phyloP scores from a whole-genome alignment of 176 grass and related monocot genomes.

The Tillandsia fasciculata region DNA sequence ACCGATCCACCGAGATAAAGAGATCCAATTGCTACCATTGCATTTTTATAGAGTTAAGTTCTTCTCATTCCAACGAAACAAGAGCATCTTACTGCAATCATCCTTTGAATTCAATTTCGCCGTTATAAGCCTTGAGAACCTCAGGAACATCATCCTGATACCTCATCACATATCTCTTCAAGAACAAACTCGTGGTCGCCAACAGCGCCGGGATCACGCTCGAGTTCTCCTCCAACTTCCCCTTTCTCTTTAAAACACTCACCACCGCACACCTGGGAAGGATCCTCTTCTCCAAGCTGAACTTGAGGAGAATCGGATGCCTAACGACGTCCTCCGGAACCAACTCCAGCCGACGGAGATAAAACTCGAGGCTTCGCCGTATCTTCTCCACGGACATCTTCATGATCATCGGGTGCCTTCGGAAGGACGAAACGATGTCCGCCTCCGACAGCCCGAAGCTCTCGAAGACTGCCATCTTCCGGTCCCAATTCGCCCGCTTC shows the following conservation, averaged over 20 bases:
- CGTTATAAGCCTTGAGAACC: constrained; percentile 33
- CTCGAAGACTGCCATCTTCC: constrained; percentile 22
- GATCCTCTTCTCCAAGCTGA: constrained; percentile 39
- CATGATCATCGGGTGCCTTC: constrained; percentile 16
- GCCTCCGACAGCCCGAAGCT: constrained; percentile 26
- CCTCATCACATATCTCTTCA: neutral
- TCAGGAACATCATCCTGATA: constrained; percentile 31
- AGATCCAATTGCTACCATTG: no score
- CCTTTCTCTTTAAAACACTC: constrained; percentile 31
- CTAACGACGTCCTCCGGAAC: constrained; percentile 7
- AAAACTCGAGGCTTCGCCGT: constrained; percentile 20
- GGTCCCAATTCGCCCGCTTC: constrained; percentile 23
- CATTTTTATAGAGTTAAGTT: no score
- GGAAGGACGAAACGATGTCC: constrained; percentile 22
- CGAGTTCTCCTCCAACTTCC: constrained; percentile 15
- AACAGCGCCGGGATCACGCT: neutral
- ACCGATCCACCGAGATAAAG: no score
- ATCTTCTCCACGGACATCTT: constrained; percentile 18
- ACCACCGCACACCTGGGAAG: constrained; percentile 36
- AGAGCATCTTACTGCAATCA: constrained; percentile 4
- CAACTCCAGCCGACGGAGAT: constrained; percentile 23
- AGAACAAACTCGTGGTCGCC: neutral
- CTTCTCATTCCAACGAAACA: neutral
- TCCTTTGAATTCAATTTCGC: constrained; percentile 42
- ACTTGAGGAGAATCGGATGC: neutral